Conservation (phyloP, 345 rosid genomes). For the Lumnitzera racemosa region DNA sequence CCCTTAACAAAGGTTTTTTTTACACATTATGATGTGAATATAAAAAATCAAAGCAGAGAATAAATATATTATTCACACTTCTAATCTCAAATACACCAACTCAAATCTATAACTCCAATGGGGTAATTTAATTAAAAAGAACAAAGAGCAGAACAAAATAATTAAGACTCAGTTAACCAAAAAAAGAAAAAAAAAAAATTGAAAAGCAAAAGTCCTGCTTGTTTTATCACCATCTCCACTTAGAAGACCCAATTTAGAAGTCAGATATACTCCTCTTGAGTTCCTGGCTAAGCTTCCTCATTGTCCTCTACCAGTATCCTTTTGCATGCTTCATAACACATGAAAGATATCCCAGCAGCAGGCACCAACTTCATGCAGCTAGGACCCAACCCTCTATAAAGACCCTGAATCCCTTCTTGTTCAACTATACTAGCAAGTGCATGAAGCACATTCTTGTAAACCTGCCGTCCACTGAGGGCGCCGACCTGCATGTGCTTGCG, state of each 20-base stretch:
- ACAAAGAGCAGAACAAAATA: background rate
- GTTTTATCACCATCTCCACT: too few species aligned
- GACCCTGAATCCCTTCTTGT: constrained; percentile 73
- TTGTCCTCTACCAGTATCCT: constrained; percentile 67
- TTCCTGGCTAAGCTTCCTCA: constrained; percentile 30
- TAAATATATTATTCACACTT: too few species aligned
- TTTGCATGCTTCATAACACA: constrained; percentile 98
- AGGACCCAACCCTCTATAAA: constrained; percentile 87
- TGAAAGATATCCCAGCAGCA: constrained; percentile 97
- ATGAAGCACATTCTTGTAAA: constrained; percentile 76
- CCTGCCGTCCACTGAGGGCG: constrained; percentile 77
- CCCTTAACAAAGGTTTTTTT: too few species aligned
- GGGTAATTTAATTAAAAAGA: background rate
- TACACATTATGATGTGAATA: too few species aligned
- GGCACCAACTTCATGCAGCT: constrained; percentile 96
- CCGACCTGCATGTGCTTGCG: constrained; percentile 99
- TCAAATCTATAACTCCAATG: background rate
- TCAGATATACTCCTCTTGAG: too few species aligned
- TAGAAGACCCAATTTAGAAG: too few species aligned
- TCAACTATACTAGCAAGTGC: constrained; percentile 79
- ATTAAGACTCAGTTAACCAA: background rate
- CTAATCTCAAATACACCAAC: background rate
- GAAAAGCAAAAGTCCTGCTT: background rate
- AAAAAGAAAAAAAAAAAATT: background rate
- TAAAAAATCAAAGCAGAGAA: too few species aligned